Evolutionary conservation across 805 yeast genomes (phyloP), one percentile per base, ranked within the genome.

Genomic region (Cephaloascus albidus): DNA sequence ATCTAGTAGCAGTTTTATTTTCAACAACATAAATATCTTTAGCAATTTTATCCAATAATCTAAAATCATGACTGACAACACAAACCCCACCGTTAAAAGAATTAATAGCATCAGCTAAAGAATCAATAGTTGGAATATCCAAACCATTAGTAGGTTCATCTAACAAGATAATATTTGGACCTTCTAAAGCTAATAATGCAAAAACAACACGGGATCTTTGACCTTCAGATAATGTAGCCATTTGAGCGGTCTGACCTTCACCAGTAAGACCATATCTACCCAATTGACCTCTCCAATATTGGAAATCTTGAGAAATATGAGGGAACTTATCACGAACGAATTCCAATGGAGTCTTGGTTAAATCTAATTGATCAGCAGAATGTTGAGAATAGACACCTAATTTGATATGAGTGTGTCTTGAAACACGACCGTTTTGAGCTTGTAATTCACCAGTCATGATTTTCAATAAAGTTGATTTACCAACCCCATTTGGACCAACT

Each of bases 71-170:
- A 45, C 97, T 88, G 49, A 93, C 98, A 43, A 93, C 96, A 50
- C 88, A 95, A 40, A 90, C 96, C 76, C 98, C 98, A 69, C 98
- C 98, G 59, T 81, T 85, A 75, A 85, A 93, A 26, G 78, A 83
- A 50, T 88, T 81, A 61, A 93, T 90, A 48, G 98, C 98, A 41
- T 84, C 95, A 39, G 97, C 98, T 55, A 93, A 74, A 35, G 98
- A 93, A 68, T 93, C 98, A 60, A 93, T 93, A 38, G 98, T 89
- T 57, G 97, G 88, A 54, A 93, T 90, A 74, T 93, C 98, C 66
- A 93, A 74, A 76, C 97, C 97, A 76, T 93, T 93, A 50, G 98
- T 93, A 78, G 98, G 98, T 81, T 93, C 98, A 74, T 93, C 98
- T 68, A 93, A 74, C 60, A 93, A 71, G 54, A 93, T 72, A 63